Evolutionary conservation across 352 stramenopile genomes (phyloP).

Genomic region (Aphanomyces cochlioides): DNA sequence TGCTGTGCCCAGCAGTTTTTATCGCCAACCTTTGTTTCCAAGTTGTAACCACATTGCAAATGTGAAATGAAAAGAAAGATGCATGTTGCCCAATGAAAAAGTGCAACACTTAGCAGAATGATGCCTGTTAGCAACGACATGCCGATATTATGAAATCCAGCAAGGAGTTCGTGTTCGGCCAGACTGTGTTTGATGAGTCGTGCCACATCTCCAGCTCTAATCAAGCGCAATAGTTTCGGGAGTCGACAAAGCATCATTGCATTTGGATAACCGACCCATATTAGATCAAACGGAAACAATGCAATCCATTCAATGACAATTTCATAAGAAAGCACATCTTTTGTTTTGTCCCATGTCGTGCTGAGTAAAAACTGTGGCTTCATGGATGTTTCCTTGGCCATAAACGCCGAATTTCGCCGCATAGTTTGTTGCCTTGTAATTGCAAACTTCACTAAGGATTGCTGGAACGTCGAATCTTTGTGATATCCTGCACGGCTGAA

Average conservation of each 20-base stretch:
- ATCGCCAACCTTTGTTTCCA: not conserved
- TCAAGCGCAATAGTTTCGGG: conserved; percentile 11
- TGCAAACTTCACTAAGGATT: conserved; percentile 16
- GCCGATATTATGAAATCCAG: conserved; percentile 20
- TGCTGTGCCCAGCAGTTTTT: conserved; percentile 2
- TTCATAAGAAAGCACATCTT: not conserved
- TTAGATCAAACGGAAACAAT: conserved; percentile 11
- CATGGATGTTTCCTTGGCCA: conserved; percentile 22
- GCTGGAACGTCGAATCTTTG: not conserved
- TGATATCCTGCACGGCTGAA: conserved; percentile 2
- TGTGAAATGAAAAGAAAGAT: conserved; percentile 13
- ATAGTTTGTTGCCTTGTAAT: conserved; percentile 14
- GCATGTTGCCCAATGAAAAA: conserved; percentile 12
- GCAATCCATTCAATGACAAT: not conserved
- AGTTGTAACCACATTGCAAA: conserved; percentile 18
- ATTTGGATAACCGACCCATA: not conserved
- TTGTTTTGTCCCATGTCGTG: conserved; percentile 14
- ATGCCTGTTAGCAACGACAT: conserved; percentile 9
- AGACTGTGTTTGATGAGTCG: conserved; percentile 10
- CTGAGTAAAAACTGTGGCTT: conserved; percentile 22
- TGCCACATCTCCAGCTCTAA: not conserved
- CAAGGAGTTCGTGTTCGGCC: conserved; percentile 9
- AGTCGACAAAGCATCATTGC: not conserved
- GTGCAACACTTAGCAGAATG: not conserved
- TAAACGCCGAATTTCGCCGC: conserved; percentile 15